Evolutionary conservation across 1,284 basidiomycete genomes (phyloP), one percentile per base, ranked within the genome.

Genomic region (Butyriboletus appendiculatus): DNA sequence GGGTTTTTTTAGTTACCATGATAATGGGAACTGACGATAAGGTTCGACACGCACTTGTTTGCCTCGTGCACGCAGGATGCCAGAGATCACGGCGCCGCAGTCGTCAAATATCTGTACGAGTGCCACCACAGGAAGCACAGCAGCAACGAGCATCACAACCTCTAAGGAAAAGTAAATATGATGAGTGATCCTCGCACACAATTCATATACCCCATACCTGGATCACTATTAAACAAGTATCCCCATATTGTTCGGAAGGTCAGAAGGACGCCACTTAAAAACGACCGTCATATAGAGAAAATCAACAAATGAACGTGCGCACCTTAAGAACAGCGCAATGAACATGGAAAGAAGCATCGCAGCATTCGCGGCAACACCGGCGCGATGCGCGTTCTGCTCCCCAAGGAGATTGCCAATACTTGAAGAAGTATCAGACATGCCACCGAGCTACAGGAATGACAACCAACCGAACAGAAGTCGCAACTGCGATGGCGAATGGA

Each of bases 371-470:
- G 88, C 80, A 51, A 87, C 77, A 34, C 76, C 80, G 0, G 92
- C 92, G 35, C 89, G 85, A 55, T 73, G 75, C 0, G 85, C 80
- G 45, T 90, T 82, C 41, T 77, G 75, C 57, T 92, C 88, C 6
- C 92, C 92, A 1, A 94, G 78, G 14, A 94, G 76, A 65, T 94
- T 94, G 2, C 92, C 92, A 28, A 94, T 86, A 15, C 88, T 88
- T 14, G 22, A 26, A 28, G 28, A 11, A 38, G 33, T 14, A 28
- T 45, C 42, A 52, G 50, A 43, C 4, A 32, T 30, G 37, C 32
- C 32, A 7, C 3, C 40, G 5, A 33, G 24, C 15, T 12, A 47
- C 22, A 22, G n/a, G 5, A 34, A 42, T 33, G 3, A 2, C 7
- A 44, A 69, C 77, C 22, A 66, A 88, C 82, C 94, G 84, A 43